Base-by-base conservation (phyloP, 257 asterid species). In the Scutellaria minor region DNA sequence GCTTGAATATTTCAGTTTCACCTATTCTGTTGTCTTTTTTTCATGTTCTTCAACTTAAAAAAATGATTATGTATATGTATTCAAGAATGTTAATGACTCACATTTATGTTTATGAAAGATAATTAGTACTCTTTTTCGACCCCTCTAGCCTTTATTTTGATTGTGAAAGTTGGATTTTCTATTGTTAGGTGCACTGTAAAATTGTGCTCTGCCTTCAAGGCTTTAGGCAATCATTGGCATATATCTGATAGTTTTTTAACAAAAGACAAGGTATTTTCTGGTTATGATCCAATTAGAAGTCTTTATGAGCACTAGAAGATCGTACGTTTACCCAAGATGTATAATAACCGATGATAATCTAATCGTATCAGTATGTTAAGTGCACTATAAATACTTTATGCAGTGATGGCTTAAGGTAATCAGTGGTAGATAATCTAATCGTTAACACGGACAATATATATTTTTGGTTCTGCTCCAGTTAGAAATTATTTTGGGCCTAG, bases 81-180 rank as follows among this genome's bases (percentile, higher is more conserved):
- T 12, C 59, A 39, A 60, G 55, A 54, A 52, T 13, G 24, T 48
- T n/a, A 20, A 57, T 18, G 24, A 37, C 39, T 14, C 18, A 24
- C 9, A 12, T 55, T 24, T 62, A 56, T 62, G 51, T 58, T 41
- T 72, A 27, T 41, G 1, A 54, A 39, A 55, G 59, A 60, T 24
- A 39, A 53, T 62, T 3, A 22, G 6, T 51, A 27, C 6, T 39
- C 9, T 6, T 1, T 5, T 66, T 20, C 37, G 24, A 14, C 31
- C 58, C 51, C 55, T 40, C 35, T 0, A 9, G 22, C 47, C 13
- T 56, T 22, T 27, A 13, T 50, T 59, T 77, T 42, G 68, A 67
- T 67, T 67, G 53, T 76, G 64, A 52, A 47, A 47, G 51, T 46
- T 52, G 40, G 47, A 48, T 70, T 68, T 64, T 50, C 11, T 12